Evolutionary conservation across 768 basidiomycete species (phyloP).

Genomic region (Amanita inopinata): DNA sequence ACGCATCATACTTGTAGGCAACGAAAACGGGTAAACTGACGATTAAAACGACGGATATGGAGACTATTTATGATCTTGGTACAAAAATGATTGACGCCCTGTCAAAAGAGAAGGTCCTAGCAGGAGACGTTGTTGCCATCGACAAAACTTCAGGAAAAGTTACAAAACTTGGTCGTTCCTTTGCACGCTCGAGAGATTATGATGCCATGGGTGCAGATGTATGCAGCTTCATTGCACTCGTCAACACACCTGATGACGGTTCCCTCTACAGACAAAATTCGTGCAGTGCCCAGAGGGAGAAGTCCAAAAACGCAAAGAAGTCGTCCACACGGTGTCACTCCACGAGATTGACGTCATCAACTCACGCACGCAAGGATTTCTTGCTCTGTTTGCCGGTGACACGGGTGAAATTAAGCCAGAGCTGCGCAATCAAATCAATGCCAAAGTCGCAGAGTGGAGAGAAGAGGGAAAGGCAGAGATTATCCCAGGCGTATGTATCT

Average conservation of each 20-base stretch:
- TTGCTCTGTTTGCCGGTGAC: slow-evolving; percentile 90
- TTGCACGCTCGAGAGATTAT: slow-evolving; percentile 95
- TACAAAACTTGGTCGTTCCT: slow-evolving; percentile 91
- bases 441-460: slow-evolving; percentile 94
- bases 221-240: slow-evolving; percentile 21
- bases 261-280: slow-evolving; percentile 72
- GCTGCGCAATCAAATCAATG: slow-evolving; percentile 91
- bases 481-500: slow-evolving; percentile 74
- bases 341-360: slow-evolving; percentile 99
- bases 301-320: slow-evolving; percentile 94
- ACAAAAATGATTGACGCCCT: slow-evolving; percentile 99
- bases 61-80: slow-evolving; percentile 97
- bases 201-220: slow-evolving; percentile 99
- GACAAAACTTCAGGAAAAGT: slow-evolving; percentile 98
- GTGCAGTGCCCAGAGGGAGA: slow-evolving; percentile 98
- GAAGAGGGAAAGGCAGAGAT: slow-evolving; percentile 99
- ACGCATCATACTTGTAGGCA: slow-evolving; percentile 62
- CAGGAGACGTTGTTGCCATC: slow-evolving; percentile 91
- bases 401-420: slow-evolving; percentile 99
- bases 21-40: slow-evolving; percentile 97
- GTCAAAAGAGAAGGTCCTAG: slow-evolving; percentile 92
- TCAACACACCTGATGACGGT: slow-evolving; percentile 4
- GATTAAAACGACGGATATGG: slow-evolving; percentile 94
- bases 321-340: slow-evolving; percentile 93
- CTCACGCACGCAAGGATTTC: slow-evolving; percentile 95